These are phyloP conservation scores for Plantago ovata DNA, from an alignment of 257 asterid genomes.

Conservation along the genomic window DNA sequence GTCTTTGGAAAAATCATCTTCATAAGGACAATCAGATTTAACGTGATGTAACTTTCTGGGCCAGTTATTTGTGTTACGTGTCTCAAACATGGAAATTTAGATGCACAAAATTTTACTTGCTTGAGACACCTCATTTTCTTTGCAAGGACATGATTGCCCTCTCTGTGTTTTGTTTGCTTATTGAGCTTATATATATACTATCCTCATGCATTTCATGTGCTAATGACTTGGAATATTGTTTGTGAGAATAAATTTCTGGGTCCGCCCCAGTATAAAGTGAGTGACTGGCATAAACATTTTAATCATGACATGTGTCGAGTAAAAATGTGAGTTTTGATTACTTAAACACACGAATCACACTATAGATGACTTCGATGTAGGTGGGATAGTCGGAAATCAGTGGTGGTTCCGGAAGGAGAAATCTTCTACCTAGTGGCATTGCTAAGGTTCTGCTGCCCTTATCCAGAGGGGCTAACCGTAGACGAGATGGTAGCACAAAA, in stretches of 20 bases:
- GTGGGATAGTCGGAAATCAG: conserved; percentile 80
- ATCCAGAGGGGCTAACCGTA: conserved; percentile 42
- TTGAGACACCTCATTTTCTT: conserved; percentile 31
- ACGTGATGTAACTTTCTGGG: conserved; percentile 38
- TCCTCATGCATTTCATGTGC: background rate
- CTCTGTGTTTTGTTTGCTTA: conserved; percentile 7
- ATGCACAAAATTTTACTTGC: conserved; percentile 32
- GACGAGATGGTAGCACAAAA: conserved; percentile 70
- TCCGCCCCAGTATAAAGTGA: no score
- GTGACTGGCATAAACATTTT: no score
- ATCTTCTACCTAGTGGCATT: conserved; percentile 75
- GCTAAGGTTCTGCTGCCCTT: conserved; percentile 59
- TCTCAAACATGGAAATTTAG: conserved; percentile 30
- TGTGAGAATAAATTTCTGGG: no score
- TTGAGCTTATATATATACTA: background rate
- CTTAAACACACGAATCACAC: no score
- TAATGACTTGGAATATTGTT: no score
- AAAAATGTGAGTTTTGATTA: no score
- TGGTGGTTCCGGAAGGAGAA: conserved; percentile 61
- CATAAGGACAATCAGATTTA: conserved; percentile 27
- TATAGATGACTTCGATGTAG: conserved; percentile 35
- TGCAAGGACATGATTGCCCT: conserved; percentile 22
- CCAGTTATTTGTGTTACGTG: conserved; percentile 27
- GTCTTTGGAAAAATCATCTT: conserved; percentile 10
- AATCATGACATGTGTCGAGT: no score